These are phyloP conservation scores for Bruguiera hainesii DNA, from an alignment of 441 rosid species.

Conservation along the genomic window DNA sequence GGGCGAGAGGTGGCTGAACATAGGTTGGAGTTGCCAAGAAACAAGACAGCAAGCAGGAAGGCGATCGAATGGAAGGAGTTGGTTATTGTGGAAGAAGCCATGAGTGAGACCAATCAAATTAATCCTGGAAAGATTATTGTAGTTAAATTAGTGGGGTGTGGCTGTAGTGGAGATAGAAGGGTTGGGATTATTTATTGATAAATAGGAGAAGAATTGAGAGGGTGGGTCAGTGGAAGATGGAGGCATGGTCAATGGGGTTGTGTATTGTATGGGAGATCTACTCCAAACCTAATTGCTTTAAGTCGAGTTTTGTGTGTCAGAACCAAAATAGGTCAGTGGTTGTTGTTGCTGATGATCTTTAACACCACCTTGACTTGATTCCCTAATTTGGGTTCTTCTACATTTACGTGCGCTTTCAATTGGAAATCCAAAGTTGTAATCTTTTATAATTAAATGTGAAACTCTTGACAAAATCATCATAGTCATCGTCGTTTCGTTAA, in stretches of 20 bases:
- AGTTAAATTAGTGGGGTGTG: conserved; percentile 1
- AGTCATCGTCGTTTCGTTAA: no score
- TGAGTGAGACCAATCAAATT: neutral
- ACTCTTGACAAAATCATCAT: no score
- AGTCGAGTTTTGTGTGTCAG: neutral
- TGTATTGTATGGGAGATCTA: conserved; percentile 6
- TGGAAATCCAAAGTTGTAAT: no score
- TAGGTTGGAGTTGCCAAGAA: neutral
- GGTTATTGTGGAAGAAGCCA: conserved; percentile 1
- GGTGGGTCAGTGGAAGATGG: neutral
- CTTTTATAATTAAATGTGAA: no score
- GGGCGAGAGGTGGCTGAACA: neutral
- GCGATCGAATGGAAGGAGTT: neutral
- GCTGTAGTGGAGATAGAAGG: neutral
- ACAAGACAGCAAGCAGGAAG: conserved; percentile 1
- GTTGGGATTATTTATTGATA: neutral
- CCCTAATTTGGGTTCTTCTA: no score
- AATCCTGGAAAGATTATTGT: neutral
- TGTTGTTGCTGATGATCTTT: neutral
- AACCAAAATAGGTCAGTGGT: neutral
- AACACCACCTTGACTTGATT: neutral
- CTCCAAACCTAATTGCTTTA: neutral
- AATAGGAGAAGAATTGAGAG: neutral
- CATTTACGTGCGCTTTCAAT: no score
- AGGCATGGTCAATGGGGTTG: neutral